These are phyloP conservation scores for Phycomyces blakesleeanus DNA, from an alignment of 192 early-diverging fungal genomes.

Conservation along the genomic window DNA sequence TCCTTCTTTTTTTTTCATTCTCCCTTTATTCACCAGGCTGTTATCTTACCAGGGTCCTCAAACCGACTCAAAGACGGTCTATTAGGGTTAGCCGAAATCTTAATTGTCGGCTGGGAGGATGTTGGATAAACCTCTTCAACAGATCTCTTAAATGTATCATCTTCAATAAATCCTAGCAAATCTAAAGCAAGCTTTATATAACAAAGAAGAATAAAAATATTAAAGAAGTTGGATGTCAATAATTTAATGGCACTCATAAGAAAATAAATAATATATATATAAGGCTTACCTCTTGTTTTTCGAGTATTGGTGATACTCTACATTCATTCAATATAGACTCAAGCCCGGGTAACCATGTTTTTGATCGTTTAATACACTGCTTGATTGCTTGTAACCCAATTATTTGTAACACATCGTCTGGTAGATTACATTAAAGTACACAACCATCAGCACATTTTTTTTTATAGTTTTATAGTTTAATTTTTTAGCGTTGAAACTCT, in stretches of 20 bases:
- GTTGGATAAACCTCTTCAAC: not conserved
- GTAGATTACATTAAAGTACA: not conserved
- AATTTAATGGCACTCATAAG: too few species aligned
- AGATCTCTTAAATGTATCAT: constrained; percentile 3
- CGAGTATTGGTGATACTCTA: constrained; percentile 10
- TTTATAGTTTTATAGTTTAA: not conserved
- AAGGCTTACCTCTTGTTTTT: constrained; percentile 7
- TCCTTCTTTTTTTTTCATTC: too few species aligned
- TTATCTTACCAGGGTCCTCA: not conserved
- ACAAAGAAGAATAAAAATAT: too few species aligned
- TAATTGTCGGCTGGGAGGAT: not conserved
- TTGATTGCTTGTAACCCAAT: constrained; percentile 20
- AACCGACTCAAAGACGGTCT: constrained; percentile 1
- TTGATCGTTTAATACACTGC: constrained; percentile 17
- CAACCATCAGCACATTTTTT: not conserved
- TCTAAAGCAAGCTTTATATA: constrained; percentile 2
- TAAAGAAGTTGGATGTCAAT: too few species aligned
- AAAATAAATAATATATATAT: too few species aligned
- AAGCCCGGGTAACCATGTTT: constrained; percentile 10
- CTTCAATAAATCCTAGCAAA: constrained; percentile 7
- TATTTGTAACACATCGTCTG: constrained; percentile 24
- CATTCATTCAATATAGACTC: constrained; percentile 6
- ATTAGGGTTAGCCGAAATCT: constrained; percentile 20
- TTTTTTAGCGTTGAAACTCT: too few species aligned
- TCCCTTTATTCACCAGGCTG: too few species aligned